Conservation (phyloP, 108 stramenopile genomes). For the Cylindrotheca fusiformis region DNA sequence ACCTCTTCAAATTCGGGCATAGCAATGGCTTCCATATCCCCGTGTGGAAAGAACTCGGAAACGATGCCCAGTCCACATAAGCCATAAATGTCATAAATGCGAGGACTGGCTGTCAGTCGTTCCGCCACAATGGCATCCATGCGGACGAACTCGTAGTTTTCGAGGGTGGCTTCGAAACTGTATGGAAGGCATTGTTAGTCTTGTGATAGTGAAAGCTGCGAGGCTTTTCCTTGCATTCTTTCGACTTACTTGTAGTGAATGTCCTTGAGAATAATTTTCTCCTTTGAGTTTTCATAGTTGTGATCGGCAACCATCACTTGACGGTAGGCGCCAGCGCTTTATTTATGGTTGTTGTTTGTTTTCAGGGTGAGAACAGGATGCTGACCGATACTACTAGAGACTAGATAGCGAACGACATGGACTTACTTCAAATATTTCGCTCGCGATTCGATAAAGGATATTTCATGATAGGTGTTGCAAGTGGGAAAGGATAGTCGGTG, state of each 20-base stretch:
- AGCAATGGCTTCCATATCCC: slow-evolving; percentile 18
- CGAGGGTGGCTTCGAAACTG: slow-evolving; percentile 5
- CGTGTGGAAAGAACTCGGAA: slow-evolving; percentile 27
- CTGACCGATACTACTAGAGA: too few relatives aligned
- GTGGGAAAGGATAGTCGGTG: slow-evolving; percentile 50
- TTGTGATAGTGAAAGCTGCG: too few relatives aligned
- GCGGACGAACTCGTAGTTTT: slow-evolving; percentile 35
- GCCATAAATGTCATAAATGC: slow-evolving; percentile 72
- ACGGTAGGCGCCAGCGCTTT: slow-evolving; percentile 14
- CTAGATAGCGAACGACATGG: too few relatives aligned
- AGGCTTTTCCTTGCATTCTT: too few relatives aligned
- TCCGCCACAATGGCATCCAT: slow-evolving; percentile 82
- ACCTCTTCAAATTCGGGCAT: slow-evolving; percentile 14
- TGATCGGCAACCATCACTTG: slow-evolving; percentile 6
- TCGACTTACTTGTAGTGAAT: slow-evolving; percentile 10
- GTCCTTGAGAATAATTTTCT: slow-evolving; percentile 18
- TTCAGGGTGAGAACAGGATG: too few relatives aligned
- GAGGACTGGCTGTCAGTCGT: slow-evolving; percentile 55
- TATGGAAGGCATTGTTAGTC: too few relatives aligned
- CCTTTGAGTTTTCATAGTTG: slow-evolving; percentile 1
- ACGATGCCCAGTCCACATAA: slow-evolving; percentile 58
- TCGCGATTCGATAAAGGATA: background rate
- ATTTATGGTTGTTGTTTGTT: too few relatives aligned
- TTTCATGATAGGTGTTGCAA: slow-evolving; percentile 67
- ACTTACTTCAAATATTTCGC: background rate